Evolutionary conservation across 352 stramenopile species (phyloP), one percentile per base, ranked within the genome.

Genomic region (Phytophthora aleatoria): DNA sequence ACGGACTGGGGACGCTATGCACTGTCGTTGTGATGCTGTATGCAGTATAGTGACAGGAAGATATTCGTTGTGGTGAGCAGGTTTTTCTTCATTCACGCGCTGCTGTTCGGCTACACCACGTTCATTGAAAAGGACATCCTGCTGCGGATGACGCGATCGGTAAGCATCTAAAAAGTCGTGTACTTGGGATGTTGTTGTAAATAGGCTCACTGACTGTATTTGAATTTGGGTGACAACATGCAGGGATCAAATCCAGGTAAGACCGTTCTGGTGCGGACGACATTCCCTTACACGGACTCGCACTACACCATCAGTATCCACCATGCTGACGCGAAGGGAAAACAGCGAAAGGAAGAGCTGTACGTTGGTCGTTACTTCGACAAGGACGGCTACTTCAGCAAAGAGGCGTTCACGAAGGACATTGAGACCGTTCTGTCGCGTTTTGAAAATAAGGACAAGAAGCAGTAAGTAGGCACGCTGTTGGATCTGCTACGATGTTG

Each of bases 331-430:
- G 55, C 80, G 24, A 62, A 62, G 41, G 70, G 67, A 12, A 85
- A 82, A 26, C 57, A 76, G 28, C 72, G 68, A 47, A 83, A 89
- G 69, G 65, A 76, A 30, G 77, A 94, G 62, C 61, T 96, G 30
- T 94, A 96, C 64, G 68, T 96, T 39, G 87, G 87, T 26, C 83
- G 87, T 48, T 96, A 86, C 70, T 96, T 96, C 59, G 87, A 96
- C 60, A 83, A 85, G 50, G 87, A 96, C 30, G 87, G 87, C 0
- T 91, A 92, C 58, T 96, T 96, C 53, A 79, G 83, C 75, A 89
- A 92, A 64, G 76, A 92, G 10, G 67, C 63, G 31, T 92, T 96
- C 57, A 71, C 72, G 45, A 91, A 92, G 63, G 76, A 89, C 51
- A 71, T 95, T 31, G 79, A 79, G 50, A 64, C 63, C 1, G 42